Evolutionary conservation across 495 filamentous ascomycete genomes (phyloP).

Genomic region (Aspergillus bertholletiae): DNA sequence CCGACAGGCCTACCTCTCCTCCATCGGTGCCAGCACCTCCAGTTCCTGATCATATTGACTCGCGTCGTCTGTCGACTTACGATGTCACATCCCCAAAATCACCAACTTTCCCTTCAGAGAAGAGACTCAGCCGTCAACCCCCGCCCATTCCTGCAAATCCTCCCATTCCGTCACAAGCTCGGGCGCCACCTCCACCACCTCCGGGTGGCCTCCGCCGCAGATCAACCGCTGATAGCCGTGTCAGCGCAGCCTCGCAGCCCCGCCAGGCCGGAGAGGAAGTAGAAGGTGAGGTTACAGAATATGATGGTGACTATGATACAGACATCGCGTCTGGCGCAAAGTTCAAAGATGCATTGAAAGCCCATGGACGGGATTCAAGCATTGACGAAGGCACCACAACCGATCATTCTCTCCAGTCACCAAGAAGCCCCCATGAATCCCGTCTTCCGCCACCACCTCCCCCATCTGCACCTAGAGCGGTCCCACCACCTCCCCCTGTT

Average conservation of each 20-base stretch:
- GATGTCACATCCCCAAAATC: slow-evolving; percentile 49
- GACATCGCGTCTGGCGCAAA: slow-evolving; percentile 88
- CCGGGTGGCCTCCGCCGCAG: slow-evolving; percentile 57
- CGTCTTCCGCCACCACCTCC: slow-evolving; percentile 60
- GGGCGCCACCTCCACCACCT: slow-evolving; percentile 78
- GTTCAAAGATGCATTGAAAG: slow-evolving; percentile 86
- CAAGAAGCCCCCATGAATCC: slow-evolving; percentile 42
- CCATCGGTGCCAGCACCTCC: slow-evolving; percentile 44
- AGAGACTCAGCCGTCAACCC: slow-evolving; percentile 47
- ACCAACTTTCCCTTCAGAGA: slow-evolving; percentile 41
- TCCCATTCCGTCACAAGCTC: slow-evolving; percentile 50
- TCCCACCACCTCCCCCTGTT: slow-evolving; percentile 52
- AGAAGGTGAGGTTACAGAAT: slow-evolving; percentile 84
- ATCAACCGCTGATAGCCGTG: slow-evolving; percentile 55
- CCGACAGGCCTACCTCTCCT: slow-evolving; percentile 38
- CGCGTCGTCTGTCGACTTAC: slow-evolving; percentile 40
- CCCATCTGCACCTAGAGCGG: slow-evolving; percentile 46
- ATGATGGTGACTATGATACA: slow-evolving; percentile 97
- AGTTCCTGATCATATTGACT: slow-evolving; percentile 42
- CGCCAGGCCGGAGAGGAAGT: slow-evolving; percentile 55
- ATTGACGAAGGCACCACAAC: slow-evolving; percentile 54
- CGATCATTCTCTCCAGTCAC: slow-evolving; percentile 47
- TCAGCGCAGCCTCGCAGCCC: slow-evolving; percentile 31
- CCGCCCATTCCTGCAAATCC: slow-evolving; percentile 48
- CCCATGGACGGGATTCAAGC: slow-evolving; percentile 75